A percentile compares a stretch with the other conserved stretches of the same genome.
phyloP scores from a whole-genome alignment of 192 early-diverging fungal species.

The Mycoemilia scoparia region DNA sequence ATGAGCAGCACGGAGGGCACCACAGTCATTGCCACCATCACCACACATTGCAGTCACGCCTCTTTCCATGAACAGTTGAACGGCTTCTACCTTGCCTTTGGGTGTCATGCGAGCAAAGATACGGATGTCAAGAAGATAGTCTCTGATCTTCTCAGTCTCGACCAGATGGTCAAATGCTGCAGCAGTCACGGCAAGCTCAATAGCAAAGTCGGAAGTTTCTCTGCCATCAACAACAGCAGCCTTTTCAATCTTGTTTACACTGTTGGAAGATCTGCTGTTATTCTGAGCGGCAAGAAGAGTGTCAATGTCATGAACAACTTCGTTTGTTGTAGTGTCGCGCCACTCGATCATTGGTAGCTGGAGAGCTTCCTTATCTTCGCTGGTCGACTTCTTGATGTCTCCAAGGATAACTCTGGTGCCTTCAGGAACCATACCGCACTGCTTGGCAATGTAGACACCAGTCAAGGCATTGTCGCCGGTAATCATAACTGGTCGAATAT shows the following conservation, averaged over 20 bases:
- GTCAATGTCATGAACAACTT: slow-evolving; percentile 8
- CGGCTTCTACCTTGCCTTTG: slow-evolving; percentile 42
- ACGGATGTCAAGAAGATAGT: slow-evolving; percentile 36
- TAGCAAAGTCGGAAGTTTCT: slow-evolving; percentile 1
- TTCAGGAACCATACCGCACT: slow-evolving; percentile 34
- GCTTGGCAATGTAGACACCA: slow-evolving; percentile 37
- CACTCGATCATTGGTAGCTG: slow-evolving; percentile 37
- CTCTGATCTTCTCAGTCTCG: slow-evolving; percentile 15
- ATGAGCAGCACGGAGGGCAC: slow-evolving; percentile 49
- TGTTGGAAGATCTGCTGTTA: too few species aligned
- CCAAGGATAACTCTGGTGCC: slow-evolving; percentile 28
- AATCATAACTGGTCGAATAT: slow-evolving; percentile 45
- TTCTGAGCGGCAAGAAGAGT: neutral
- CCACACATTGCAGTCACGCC: slow-evolving; percentile 57
- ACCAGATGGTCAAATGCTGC: slow-evolving; percentile 33
- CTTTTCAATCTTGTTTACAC: slow-evolving; percentile 10
- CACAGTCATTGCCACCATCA: slow-evolving; percentile 60
- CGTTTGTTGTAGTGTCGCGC: slow-evolving; percentile 30
- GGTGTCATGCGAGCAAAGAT: slow-evolving; percentile 53
- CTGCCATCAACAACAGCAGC: neutral
- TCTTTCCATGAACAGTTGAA: slow-evolving; percentile 46
- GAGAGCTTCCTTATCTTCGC: slow-evolving; percentile 13
- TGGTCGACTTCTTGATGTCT: slow-evolving; percentile 32
- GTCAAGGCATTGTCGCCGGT: slow-evolving; percentile 51
- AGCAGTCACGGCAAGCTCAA: slow-evolving; percentile 46